A percentile compares a stretch with the other conserved stretches of the same genome.
phyloP scores from a whole-genome alignment of 192 early-diverging fungal species.

The Phycomyces nitens region DNA sequence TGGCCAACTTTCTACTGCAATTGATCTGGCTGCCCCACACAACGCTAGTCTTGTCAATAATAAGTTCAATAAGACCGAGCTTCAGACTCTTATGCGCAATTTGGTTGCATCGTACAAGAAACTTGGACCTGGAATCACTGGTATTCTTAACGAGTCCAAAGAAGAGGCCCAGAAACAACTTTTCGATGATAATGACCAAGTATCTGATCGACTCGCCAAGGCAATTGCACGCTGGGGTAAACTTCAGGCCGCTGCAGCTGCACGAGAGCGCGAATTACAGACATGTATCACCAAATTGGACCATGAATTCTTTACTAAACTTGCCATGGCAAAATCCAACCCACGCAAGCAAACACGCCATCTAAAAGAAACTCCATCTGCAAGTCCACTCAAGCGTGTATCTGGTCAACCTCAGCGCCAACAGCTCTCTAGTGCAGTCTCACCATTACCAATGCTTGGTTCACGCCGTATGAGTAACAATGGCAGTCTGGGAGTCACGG shows the following conservation, averaged over 20 bases:
- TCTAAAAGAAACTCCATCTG: neutral
- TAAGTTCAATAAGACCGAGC: slow-evolving; percentile 28
- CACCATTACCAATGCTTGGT: neutral
- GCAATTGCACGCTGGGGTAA: slow-evolving; percentile 46
- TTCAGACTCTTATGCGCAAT: slow-evolving; percentile 27
- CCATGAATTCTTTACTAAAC: slow-evolving; percentile 36
- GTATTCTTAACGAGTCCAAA: slow-evolving; percentile 2
- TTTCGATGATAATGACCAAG: slow-evolving; percentile 15
- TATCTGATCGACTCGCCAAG: slow-evolving; percentile 37
- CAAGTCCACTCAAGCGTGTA: neutral
- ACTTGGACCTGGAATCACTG: slow-evolving; percentile 19
- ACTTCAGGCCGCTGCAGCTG: slow-evolving; percentile 36
- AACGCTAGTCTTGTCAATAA: slow-evolving; percentile 22
- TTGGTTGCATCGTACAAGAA: slow-evolving; percentile 28
- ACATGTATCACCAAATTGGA: slow-evolving; percentile 30
- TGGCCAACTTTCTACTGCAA: slow-evolving; percentile 16
- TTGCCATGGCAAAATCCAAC: slow-evolving; percentile 21
- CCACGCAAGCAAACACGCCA: neutral
- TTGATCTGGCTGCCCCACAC: slow-evolving; percentile 32
- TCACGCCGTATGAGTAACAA: neutral
- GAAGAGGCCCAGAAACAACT: slow-evolving; percentile 6
- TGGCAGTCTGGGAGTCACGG: neutral
- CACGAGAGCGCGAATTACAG: slow-evolving; percentile 45
- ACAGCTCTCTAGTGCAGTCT: neutral
- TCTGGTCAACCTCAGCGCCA: neutral